Evolutionary conservation across 176 grass and related monocot genomes (phyloP).

Genomic region (Saccharum officinarum): DNA sequence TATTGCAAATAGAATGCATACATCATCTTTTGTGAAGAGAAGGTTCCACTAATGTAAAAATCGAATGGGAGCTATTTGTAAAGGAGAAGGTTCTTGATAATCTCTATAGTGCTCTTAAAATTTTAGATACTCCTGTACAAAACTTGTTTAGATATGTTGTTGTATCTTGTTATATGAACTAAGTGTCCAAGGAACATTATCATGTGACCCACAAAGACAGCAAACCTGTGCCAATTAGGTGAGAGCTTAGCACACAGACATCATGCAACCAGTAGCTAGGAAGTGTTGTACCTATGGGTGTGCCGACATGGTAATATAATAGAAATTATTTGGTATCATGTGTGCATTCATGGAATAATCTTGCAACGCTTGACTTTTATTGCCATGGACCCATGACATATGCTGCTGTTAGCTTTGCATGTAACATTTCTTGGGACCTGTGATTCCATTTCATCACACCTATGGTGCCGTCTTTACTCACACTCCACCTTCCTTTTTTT

Average conservation of each 20-base stretch:
- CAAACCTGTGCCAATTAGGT: background rate
- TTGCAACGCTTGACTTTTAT: background rate
- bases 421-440: background rate
- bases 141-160: background rate
- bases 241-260: background rate
- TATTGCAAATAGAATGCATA: background rate
- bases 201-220: background rate
- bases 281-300: background rate
- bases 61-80: background rate
- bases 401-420: background rate
- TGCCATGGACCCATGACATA: background rate
- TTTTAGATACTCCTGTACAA: background rate
- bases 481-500: background rate
- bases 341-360: background rate
- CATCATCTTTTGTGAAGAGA: background rate
- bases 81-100: background rate
- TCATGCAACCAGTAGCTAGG: background rate
- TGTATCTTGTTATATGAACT: background rate
- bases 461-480: background rate
- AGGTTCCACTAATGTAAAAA: background rate
- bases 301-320: background rate
- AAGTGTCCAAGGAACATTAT: background rate
- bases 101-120: background rate
- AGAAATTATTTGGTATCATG: background rate
- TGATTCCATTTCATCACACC: background rate